Evolutionary conservation across 306 rosid genomes (phyloP).

Genomic region (Cicer chorassanicum): DNA sequence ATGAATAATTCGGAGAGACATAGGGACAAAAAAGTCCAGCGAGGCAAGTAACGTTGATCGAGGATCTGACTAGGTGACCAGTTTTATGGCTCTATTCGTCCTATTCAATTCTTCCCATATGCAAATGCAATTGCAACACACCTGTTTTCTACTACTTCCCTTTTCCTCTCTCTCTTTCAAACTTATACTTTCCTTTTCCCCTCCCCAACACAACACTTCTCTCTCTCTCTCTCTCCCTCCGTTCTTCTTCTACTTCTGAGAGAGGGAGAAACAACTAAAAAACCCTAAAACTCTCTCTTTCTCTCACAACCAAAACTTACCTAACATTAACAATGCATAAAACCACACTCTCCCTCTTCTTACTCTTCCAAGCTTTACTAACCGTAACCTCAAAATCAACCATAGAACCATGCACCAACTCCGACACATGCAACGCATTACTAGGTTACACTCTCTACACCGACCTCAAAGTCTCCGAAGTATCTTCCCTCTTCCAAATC

Average conservation of each 20-base stretch:
- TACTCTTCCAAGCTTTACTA: slow-evolving; percentile 37
- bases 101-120: too few relatives aligned
- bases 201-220: not conserved
- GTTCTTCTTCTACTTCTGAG: not conserved
- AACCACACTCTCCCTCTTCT: not conserved
- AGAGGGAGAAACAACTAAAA: slow-evolving; percentile 25
- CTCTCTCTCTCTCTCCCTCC: not conserved
- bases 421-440: slow-evolving; percentile 80
- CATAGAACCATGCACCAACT: slow-evolving; percentile 94
- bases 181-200: slow-evolving; percentile 25
- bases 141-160: slow-evolving; percentile 40
- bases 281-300: slow-evolving; percentile 25
- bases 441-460: slow-evolving; percentile 94
- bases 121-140: slow-evolving; percentile 18
- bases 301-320: not conserved
- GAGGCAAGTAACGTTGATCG: too few relatives aligned
- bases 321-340: not conserved
- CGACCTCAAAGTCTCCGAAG: slow-evolving; percentile 92
- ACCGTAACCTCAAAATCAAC: slow-evolving; percentile 74
- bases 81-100: too few relatives aligned
- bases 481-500: slow-evolving; percentile 86
- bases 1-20: too few relatives aligned
- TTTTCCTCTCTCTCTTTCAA: slow-evolving; percentile 7
- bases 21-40: too few relatives aligned
- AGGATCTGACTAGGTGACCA: too few relatives aligned